phyloP scores from a whole-genome alignment of 2,329 filamentous ascomycete genomes.

The Aspergillus terreus region DNA sequence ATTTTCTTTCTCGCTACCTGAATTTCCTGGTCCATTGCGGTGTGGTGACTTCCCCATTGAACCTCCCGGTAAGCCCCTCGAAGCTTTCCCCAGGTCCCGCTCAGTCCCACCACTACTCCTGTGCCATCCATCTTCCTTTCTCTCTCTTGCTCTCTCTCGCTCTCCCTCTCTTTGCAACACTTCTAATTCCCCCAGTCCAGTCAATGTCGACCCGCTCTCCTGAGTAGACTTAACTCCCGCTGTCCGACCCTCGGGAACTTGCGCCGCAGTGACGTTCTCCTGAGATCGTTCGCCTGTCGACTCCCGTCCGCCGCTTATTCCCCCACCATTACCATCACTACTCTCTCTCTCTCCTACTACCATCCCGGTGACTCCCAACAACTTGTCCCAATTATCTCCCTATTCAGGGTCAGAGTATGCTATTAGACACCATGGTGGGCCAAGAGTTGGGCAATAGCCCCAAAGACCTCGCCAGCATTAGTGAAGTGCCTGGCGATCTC shows the following conservation, averaged over 20 bases:
- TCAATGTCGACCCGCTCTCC: constrained; percentile 1
- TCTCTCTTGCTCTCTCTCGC: background rate
- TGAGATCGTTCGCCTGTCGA: background rate
- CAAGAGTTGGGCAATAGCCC: constrained; percentile 33
- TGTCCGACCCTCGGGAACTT: background rate
- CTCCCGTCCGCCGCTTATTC: constrained; percentile 8
- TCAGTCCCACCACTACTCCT: background rate
- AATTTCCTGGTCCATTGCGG: background rate
- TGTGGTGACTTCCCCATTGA: background rate
- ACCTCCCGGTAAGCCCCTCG: background rate
- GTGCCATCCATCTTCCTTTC: background rate
- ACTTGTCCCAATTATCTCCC: background rate
- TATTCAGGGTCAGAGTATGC: constrained; percentile 23
- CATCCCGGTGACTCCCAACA: background rate
- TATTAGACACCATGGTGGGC: constrained; percentile 37
- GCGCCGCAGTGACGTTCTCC: background rate
- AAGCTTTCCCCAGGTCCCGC: background rate
- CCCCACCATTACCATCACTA: background rate
- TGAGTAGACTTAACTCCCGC: background rate
- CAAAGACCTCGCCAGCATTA: constrained; percentile 40
- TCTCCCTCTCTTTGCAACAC: background rate
- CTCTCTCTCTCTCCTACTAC: too few species aligned
- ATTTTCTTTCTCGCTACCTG: background rate
- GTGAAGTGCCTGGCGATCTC: constrained; percentile 36
- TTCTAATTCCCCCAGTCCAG: background rate